These are phyloP conservation scores for Ustilago bromivora DNA, from an alignment of 1,284 basidiomycete genomes.

Conservation along the genomic window DNA sequence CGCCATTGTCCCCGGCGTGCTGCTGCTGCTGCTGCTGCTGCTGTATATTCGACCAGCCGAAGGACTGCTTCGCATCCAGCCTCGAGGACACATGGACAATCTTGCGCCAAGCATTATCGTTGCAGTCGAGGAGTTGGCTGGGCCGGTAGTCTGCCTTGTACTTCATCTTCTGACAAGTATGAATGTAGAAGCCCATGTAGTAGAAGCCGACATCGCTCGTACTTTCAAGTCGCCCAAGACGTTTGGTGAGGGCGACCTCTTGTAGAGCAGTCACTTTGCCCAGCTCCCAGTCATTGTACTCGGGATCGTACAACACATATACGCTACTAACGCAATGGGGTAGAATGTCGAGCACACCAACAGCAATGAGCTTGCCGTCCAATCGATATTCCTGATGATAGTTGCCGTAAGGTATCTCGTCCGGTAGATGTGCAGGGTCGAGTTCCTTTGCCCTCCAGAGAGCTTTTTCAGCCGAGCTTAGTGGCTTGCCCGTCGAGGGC, in stretches of 20 bases:
- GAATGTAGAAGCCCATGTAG: slow-evolving; percentile 61
- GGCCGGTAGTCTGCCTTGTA: slow-evolving; percentile 95
- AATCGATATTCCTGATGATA: slow-evolving; percentile 68
- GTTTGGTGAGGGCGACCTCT: slow-evolving; percentile 55
- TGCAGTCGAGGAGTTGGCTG: slow-evolving; percentile 81
- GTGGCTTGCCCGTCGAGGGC: slow-evolving; percentile 25
- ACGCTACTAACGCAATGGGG: slow-evolving; percentile 91
- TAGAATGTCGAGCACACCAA: slow-evolving; percentile 91
- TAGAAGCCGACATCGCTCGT: slow-evolving; percentile 33
- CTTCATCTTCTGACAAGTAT: slow-evolving; percentile 86
- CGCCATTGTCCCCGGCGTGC: not conserved
- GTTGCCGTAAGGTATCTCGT: slow-evolving; percentile 51
- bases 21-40: not conserved
- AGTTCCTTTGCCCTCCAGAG: slow-evolving; percentile 25
- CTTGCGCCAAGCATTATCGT: slow-evolving; percentile 29
- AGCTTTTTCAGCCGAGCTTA: slow-evolving; percentile 14
- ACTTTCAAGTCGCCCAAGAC: slow-evolving; percentile 39
- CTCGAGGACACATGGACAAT: slow-evolving; percentile 11
- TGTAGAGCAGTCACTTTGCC: slow-evolving; percentile 76
- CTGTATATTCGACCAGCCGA: slow-evolving; percentile 21
- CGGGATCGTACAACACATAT: slow-evolving; percentile 91
- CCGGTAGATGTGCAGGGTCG: not conserved
- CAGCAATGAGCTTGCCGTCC: slow-evolving; percentile 83
- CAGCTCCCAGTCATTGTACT: slow-evolving; percentile 80
- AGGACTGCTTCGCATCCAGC: slow-evolving; percentile 23